Evolutionary conservation across 345 rosid species (phyloP), one percentile per base, ranked within the genome.

Genomic region (Bretschneidera sinensis): DNA sequence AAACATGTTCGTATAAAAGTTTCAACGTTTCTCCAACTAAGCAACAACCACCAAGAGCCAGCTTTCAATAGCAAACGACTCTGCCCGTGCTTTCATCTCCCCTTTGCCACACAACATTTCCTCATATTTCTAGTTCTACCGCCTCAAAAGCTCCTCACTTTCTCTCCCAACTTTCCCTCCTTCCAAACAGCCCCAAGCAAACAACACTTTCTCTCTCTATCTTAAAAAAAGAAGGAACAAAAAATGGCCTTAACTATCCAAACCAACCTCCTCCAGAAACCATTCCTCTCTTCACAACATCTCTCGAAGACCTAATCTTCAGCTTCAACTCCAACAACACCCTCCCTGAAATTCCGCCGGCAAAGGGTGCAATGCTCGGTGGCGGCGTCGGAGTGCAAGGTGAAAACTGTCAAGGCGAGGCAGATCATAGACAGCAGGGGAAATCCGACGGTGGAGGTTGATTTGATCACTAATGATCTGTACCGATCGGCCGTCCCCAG

Each of bases 401-500:
- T 90, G 62, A 90, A 85, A 75, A 81, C 85, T 4, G 75, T 88
- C 66, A 90, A 83, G 67, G 97, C 99, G 28, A 85, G 99, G 64
- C 99, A 94, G 89, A 94, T 94, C 76, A 84, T 94, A 4, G 99
- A 94, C 79, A 94, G 99, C 75, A 74, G 99, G 59, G 99, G 99
- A 5, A 94, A 94, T 72, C 97, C 99, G 0, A 94, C 97, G 24
- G 91, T 94, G 48, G 95, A 94, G 89, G 97, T 94, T 75, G 99
- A 94, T 75, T 78, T 90, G 74, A 49, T 94, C 61, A 88, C 96
- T 1, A 95, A 79, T 61, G 78, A 77, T 51, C 84, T 88, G 53
- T 88, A 81, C 68, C 85, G 97, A 53, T 94, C 97, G 8, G 96
- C 97, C 10, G 97, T 94, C 45, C 99, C 99, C 0, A 94, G 97